These are phyloP conservation scores for Alternaria angustiovoidea DNA, from an alignment of 2,329 filamentous ascomycete genomes.

Conservation along the genomic window DNA sequence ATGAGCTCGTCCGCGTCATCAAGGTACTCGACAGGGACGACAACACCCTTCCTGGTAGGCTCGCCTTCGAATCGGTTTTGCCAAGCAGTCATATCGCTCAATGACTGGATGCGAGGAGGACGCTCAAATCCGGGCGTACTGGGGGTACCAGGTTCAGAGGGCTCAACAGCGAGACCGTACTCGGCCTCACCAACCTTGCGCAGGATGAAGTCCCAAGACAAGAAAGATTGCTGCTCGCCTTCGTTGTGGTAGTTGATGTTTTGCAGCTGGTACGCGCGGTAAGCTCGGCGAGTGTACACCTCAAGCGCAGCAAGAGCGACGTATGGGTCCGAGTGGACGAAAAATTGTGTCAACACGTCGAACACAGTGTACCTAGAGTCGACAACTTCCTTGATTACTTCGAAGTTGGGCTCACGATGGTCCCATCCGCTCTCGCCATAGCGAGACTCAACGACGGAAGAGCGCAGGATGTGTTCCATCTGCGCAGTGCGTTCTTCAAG, in stretches of 20 bases:
- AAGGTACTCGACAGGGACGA: constrained; percentile 90
- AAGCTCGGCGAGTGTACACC: constrained; percentile 94
- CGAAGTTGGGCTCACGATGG: constrained; percentile 88
- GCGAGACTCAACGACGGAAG: constrained; percentile 93
- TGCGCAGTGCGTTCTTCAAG: constrained; percentile 93
- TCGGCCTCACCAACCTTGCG: constrained; percentile 93
- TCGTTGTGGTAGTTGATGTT: constrained; percentile 86
- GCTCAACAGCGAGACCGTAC: constrained; percentile 81
- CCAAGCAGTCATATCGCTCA: constrained; percentile 95
- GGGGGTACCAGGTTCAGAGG: constrained; percentile 77
- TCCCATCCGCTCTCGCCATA: constrained; percentile 98
- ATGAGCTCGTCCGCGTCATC: constrained; percentile 93
- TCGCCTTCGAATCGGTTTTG: constrained; percentile 74
- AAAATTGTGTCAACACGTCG: constrained; percentile 94
- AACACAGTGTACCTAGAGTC: constrained; percentile 99
- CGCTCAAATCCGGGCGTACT: constrained; percentile 73
- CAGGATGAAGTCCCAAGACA: constrained; percentile 96
- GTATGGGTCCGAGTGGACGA: constrained; percentile 92
- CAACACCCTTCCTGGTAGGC: constrained; percentile 88
- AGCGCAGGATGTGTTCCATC: constrained; percentile 98
- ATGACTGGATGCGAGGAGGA: constrained; percentile 83
- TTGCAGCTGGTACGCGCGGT: constrained; percentile 94
- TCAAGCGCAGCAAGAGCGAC: constrained; percentile 92
- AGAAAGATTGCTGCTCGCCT: constrained; percentile 75
- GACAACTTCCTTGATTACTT: constrained; percentile 95